Base-by-base conservation (phyloP, 2,329 filamentous ascomycete genomes). In the Helicocarpus griseus region DNA sequence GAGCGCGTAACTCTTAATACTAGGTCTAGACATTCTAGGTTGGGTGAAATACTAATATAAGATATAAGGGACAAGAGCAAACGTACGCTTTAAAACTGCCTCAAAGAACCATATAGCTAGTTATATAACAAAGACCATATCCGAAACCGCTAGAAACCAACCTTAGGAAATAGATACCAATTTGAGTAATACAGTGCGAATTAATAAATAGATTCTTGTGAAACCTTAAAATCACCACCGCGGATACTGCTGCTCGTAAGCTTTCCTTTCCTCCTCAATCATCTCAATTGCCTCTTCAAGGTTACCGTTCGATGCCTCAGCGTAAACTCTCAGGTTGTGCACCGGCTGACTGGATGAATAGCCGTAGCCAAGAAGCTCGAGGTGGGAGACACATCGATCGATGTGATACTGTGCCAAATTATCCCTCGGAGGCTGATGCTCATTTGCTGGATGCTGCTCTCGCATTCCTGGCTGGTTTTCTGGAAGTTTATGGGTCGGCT, bases 181-280 rank as follows among this genome's bases (percentile, higher is more conserved):
- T 39, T 39, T 49, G 22, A 28, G 22, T 29, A 26, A 50, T 21
- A 50, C 9, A 43, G 26, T 17, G 19, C 9, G 22, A 19, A 45
- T 40, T 17, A 38, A 26, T 40, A 39, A 17, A 17, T 6, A n/a
- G 17, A 48, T 38, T n/a, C 26, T 13, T 39, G 31, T 48, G 24
- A 11, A 46, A 21, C 6, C 17, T 9, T 8, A 11, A 14, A 43
- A 49, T 55, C 48, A 55, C 7, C 31, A 19, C 14, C 24, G 19
- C 11, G 31, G 24, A 6, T 9, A 28, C 50, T 60, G 62, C 43
- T 66, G 59, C 31, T 65, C 63, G 58, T 72, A 73, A 3, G 61
- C 69, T 51, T 66, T 68, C 40, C 69, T 65, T 53, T 76, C 73
- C 53, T 76, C 73, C 53, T 75, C 73, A 55, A 76, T 74, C 67